Evolutionary conservation across 179 eudicot genomes (phyloP), one percentile per base, ranked within the genome.

Genomic region (Actinidia chinensis): DNA sequence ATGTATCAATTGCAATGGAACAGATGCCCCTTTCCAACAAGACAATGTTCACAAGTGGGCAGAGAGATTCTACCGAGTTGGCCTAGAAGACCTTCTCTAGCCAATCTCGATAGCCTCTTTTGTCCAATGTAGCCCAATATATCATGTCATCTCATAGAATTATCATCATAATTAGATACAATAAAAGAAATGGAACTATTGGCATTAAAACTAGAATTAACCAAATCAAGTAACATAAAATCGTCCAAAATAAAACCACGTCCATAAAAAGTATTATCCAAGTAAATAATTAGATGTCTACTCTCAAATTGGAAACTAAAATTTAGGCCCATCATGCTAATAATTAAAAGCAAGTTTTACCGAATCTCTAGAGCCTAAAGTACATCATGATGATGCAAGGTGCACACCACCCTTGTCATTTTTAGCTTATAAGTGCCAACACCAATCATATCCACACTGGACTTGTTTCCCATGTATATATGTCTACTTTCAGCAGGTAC

Each of bases 11-110:
- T 12, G 1, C 23, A 46, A 8, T 11, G 54, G 36, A 22, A 1
- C 9, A 48, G 74, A 47, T 11, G 20, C 56, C 33, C 55, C 33
- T 20, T 70, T 14, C 42, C 83, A 78, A 33, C 55, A 79, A 5
- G 22, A n/a, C 63, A 20, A 2, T 22, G 63, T 23, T 58, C 25
- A 58, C 63, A 58, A 22, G 22, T 1, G 10, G 13, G 63, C 18
- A 58, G 28, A 4, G 23, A 5, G n/a, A 56, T 20, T n/a, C 11
- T 58, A n/a, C 23, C 25, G 3, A 58, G 63, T n/a, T 11, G 18
- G 4, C 63, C 22, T 25, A n/a, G n/a, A 18, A 56, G 61, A 23
- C 23, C 23, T 56, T 56, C 60, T n/a, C 25, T 5, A 6, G 61
- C 63, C 22, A 58, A 8, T 56, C 12, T 58, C 5, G 63, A 9